Evolutionary conservation across 208 protist genomes (phyloP).

Genomic region (Tetramitus jugosus): DNA sequence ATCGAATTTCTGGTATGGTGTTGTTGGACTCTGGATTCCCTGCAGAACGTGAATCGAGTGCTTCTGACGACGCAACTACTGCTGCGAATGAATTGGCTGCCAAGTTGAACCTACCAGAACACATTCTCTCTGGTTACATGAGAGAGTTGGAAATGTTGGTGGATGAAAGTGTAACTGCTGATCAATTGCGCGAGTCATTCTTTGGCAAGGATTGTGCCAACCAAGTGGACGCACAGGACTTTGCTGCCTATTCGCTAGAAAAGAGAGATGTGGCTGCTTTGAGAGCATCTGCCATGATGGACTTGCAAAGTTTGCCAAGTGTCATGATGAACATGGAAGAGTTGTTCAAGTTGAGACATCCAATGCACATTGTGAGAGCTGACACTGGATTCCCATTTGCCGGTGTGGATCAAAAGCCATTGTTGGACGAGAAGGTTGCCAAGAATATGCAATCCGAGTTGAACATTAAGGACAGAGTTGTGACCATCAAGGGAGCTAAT

Average conservation of each 20-base stretch:
- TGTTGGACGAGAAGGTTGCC: neutral
- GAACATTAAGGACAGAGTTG: neutral
- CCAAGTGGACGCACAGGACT: neutral
- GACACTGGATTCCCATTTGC: neutral
- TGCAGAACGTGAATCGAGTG: neutral
- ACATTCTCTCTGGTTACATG: no score
- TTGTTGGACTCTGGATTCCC: neutral
- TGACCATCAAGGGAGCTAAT: neutral
- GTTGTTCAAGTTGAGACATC: neutral
- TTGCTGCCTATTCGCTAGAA: neutral
- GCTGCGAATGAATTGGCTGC: neutral
- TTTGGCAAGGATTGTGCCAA: neutral
- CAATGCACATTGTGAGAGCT: neutral
- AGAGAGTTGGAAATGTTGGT: no score
- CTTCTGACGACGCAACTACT: neutral
- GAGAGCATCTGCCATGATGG: neutral
- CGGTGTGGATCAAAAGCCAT: constrained; percentile 7
- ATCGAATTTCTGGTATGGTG: neutral
- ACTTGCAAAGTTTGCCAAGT: neutral
- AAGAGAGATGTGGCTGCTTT: neutral
- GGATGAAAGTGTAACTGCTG: no score
- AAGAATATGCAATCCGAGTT: neutral
- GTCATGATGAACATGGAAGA: neutral
- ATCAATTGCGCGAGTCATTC: no score
- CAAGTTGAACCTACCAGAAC: neutral